Evolutionary conservation across 2,329 filamentous ascomycete species (phyloP).

Genomic region (Decorospora gaudefroyi): DNA sequence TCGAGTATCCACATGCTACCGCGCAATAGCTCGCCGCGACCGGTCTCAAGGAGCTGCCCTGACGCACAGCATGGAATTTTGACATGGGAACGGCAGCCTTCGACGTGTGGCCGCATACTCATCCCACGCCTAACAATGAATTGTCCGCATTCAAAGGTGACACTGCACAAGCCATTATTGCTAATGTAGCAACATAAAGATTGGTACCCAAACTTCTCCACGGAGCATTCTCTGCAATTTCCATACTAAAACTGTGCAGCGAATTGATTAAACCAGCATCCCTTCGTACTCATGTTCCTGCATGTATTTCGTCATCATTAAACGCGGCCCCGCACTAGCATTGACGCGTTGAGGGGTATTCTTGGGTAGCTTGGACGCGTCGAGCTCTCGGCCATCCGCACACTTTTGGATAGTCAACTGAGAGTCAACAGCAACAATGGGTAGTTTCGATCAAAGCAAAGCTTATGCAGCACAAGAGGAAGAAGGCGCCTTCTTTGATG

Average conservation of each 20-base stretch:
- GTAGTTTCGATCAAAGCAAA: constrained; percentile 49
- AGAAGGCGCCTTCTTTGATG: constrained; percentile 58
- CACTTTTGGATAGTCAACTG: constrained; percentile 18
- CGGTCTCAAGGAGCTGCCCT: constrained; percentile 12
- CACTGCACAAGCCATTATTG: constrained; percentile 9
- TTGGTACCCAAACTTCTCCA: constrained; percentile 26
- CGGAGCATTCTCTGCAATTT: constrained; percentile 1
- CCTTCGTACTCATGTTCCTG: constrained; percentile 21
- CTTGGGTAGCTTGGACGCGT: constrained; percentile 23
- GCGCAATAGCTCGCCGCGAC: constrained; percentile 17
- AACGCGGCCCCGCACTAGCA: constrained; percentile 30
- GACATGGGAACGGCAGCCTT: constrained; percentile 22
- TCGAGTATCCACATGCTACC: constrained; percentile 24
- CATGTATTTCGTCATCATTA: constrained; percentile 31
- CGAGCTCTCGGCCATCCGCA: constrained; percentile 19
- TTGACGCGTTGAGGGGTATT: constrained; percentile 33
- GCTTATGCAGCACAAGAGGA: constrained; percentile 55
- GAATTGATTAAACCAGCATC: constrained; percentile 4
- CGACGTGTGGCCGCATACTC: constrained; percentile 22
- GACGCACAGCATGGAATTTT: constrained; percentile 20
- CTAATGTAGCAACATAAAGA: constrained; percentile 25
- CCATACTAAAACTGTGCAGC: constrained; percentile 7
- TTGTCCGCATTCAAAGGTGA: constrained; percentile 5
- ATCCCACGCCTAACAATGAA: constrained; percentile 19
- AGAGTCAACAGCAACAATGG: constrained; percentile 33